Evolutionary conservation across 2,329 filamentous ascomycete species (phyloP), one percentile per base, ranked within the genome.

Genomic region (Aspergillus brasiliensis): DNA sequence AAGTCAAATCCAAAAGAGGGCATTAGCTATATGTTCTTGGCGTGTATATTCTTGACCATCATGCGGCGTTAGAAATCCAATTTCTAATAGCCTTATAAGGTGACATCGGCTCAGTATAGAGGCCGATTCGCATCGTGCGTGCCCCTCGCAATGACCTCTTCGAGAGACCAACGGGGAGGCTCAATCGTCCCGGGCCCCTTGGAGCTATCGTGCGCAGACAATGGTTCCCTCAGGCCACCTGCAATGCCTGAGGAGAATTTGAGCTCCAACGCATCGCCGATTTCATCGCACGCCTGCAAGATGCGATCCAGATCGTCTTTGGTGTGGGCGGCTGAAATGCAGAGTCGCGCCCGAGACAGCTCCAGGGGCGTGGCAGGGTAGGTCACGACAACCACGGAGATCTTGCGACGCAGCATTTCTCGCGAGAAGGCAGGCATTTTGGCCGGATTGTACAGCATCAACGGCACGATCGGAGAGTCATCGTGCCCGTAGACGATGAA

Each of bases 381-480:
- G 47, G 93, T 94, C 60, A 97, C 94, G 28, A 98, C 91, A 19
- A 97, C 94, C 52, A 97, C 91, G 0, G 93, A 93, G 68, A 98
- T 97, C 77, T 96, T 97, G 74, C 94, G 91, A 79, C 90, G 91
- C 61, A 97, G 86, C 94, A 98, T 97, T 77, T 97, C 94, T 73
- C 96, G 93, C 51, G 92, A 96, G 78, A 97, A 98, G 60, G 94
- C 93, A 2, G 93, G 90, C 83, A 98, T 96, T 82, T 97, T 98
- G 71, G 91, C 94, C 8, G 94, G 94, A 78, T 97, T 91, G 83
- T 97, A 98, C 28, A 98, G 86, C 75, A 96, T 85, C 64, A 97
- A 78, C 34, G 94, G 93, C 68, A 98, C 92, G 67, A 98, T 97
- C 53, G 94, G 94, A 1, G 92, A 96, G 78, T 98, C 94, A 71